Evolutionary conservation across 2,329 filamentous ascomycete species (phyloP), one percentile per base, ranked within the genome.

Genomic region (Fusarium pseudograminearum): DNA sequence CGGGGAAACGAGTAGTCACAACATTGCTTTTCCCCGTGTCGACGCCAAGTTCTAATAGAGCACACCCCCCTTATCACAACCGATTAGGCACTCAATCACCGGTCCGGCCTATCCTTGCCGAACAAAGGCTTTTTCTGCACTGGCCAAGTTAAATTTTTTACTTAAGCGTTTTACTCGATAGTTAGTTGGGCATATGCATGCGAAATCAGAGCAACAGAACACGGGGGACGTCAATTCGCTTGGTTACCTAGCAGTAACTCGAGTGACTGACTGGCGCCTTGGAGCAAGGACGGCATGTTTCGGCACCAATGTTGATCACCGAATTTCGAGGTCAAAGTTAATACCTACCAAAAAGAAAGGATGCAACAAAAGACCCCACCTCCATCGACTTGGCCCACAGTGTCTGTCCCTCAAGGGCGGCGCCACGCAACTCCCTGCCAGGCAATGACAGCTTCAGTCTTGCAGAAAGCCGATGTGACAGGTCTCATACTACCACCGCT

Each of bases 381-480:
- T 57, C 63, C 55, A 64, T 72, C 56, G 48, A 57, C 41, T 61
- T 55, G 73, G 60, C 60, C 67, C 72, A 71, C 70, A 63, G 53
- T 54, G 47, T 65, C 65, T 57, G 45, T 69, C 66, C 63, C 51
- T 53, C 57, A 62, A 73, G 63, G 69, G 69, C 62, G 55, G 69
- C 73, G 71, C 73, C 73, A 74, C 70, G 41, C 65, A 70, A 36
- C 56, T 69, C 61, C 63, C 57, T 71, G 70, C 61, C 55, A 67
- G 62, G 67, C 55, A 73, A 69, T 73, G 71, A 66, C 70, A 70
- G 64, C 69, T 66, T 65, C 42, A 71, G 76, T 76, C 72, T 77
- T 72, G 77, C 72, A 74, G 67, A 63, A 69, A 63, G 62, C 42
- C 68, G 72, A 79, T 78, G 74, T 79, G 77, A 79, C 77, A 79